phyloP scores from a whole-genome alignment of 768 basidiomycete species.

The Mycena alexandri region DNA sequence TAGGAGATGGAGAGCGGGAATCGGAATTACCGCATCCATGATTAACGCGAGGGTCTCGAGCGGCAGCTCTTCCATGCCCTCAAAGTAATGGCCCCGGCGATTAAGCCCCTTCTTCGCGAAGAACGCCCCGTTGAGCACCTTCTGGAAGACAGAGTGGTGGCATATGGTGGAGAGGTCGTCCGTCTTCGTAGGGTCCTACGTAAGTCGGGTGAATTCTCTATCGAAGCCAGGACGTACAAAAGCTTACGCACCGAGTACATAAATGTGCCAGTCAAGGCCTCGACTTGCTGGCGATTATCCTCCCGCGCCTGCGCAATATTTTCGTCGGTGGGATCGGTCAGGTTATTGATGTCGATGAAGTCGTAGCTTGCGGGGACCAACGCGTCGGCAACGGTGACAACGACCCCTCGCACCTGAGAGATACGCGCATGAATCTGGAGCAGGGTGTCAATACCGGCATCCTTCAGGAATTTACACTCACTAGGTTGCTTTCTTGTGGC shows the following conservation, averaged over 20 bases:
- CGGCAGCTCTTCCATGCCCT: too few relatives aligned
- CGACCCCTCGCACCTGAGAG: background rate
- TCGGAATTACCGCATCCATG: background rate
- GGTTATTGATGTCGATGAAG: background rate
- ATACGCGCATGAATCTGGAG: conserved; percentile 2
- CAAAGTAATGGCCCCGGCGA: too few relatives aligned
- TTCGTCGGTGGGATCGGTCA: background rate
- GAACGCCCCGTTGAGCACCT: too few relatives aligned
- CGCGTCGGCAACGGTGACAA: background rate
- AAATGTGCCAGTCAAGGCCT: background rate
- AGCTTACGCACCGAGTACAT: background rate
- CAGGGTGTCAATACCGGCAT: background rate
- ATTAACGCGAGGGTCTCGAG: background rate
- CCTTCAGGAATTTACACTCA: too few relatives aligned
- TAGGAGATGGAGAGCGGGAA: too few relatives aligned
- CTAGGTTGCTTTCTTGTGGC: too few relatives aligned
- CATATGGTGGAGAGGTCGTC: background rate
- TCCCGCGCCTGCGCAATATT: background rate
- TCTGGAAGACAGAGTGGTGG: too few relatives aligned
- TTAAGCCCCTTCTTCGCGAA: too few relatives aligned
- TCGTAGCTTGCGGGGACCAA: conserved; percentile 1
- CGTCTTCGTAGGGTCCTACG: background rate
- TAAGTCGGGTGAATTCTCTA: background rate
- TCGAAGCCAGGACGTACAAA: too few relatives aligned
- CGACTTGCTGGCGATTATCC: too few relatives aligned